These are phyloP conservation scores for Zasmidium cellare DNA, from an alignment of 2,329 filamentous ascomycete genomes.

Conservation along the genomic window DNA sequence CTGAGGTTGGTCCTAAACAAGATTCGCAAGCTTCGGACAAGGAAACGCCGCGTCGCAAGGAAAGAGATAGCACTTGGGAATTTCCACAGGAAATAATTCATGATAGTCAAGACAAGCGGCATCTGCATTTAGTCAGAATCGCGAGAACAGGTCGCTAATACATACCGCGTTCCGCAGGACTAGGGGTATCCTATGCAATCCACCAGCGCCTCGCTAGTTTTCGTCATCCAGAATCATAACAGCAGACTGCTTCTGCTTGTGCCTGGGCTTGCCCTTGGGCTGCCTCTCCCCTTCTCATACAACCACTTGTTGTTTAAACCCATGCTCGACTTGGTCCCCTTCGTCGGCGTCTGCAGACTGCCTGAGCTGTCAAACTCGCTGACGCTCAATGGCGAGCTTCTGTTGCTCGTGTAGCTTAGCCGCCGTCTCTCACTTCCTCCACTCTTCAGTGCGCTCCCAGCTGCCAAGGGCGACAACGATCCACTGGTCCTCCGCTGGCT, in stretches of 20 bases:
- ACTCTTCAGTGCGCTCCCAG: slow-evolving; percentile 4
- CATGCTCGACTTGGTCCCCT: slow-evolving; percentile 60
- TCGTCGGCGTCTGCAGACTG: slow-evolving; percentile 27
- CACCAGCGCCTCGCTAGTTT: background rate
- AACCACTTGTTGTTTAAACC: slow-evolving; percentile 91
- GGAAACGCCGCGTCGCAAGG: too few relatives aligned
- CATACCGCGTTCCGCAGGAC: background rate
- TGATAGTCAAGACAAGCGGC: too few relatives aligned
- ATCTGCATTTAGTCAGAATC: background rate
- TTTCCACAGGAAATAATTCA: too few relatives aligned
- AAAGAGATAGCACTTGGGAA: too few relatives aligned
- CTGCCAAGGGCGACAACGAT: background rate
- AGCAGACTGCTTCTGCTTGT: slow-evolving; percentile 18
- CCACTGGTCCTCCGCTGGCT: slow-evolving; percentile 8
- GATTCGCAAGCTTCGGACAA: too few relatives aligned
- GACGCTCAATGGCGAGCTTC: slow-evolving; percentile 50
- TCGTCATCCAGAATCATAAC: slow-evolving; percentile 5
- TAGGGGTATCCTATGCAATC: background rate
- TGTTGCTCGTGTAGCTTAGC: slow-evolving; percentile 62
- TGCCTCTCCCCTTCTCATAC: slow-evolving; percentile 74
- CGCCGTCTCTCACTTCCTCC: slow-evolving; percentile 48
- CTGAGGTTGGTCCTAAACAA: too few relatives aligned
- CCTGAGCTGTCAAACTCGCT: slow-evolving; percentile 29
- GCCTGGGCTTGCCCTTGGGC: slow-evolving; percentile 40
- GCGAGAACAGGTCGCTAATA: background rate